Evolutionary conservation across 441 rosid species (phyloP), one percentile per base, ranked within the genome.

Genomic region (Gossypium aridum): DNA sequence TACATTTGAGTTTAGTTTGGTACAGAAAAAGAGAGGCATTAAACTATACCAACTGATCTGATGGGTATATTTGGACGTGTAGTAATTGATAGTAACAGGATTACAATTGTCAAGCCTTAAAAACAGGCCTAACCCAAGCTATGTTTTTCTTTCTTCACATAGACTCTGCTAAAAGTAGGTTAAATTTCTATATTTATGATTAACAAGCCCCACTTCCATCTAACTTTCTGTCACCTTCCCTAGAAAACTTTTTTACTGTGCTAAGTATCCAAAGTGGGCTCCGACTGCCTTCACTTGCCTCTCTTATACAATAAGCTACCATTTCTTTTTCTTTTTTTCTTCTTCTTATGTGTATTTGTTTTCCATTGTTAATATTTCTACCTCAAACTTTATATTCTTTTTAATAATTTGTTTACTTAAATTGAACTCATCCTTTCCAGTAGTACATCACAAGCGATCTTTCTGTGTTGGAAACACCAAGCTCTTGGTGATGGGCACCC

Each of bases 361-460:
- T 77, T 16, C 37, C 5, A 55, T 12, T 71, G 60, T 20, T 49
- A 49, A 68, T 31, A 45, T 71, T 9, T 22, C 3, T 20, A 19
- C 28, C n/a, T 39, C 31, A 5, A 7, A 12, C 20, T 49, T 49
- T 49, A 1, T 14, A 3, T 49, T 49, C 39, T 34, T 6, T 34
- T 34, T 7, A 1, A 34, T 39, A 19, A 1, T 62, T 25, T 64
- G 17, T 49, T 82, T 71, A 39, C 85, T 85, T 83, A 56, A 57
- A 71, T 80, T 77, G 71, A 80, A 83, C 86, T 80, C 85, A 53
- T 77, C 75, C 84, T 26, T 55, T 37, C 60, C 72, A 78, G 78
- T 25, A 71, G 83, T 83, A 80, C 68, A 78, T 69, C 47, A 23
- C 49, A 84, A 84, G 90, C 86, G 37, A 81, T 56, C 19, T 43